A percentile compares a stretch with the other conserved stretches of the same genome.
phyloP scores from a whole-genome alignment of 208 protist genomes.

The Acanthamoeba triangularis region DNA sequence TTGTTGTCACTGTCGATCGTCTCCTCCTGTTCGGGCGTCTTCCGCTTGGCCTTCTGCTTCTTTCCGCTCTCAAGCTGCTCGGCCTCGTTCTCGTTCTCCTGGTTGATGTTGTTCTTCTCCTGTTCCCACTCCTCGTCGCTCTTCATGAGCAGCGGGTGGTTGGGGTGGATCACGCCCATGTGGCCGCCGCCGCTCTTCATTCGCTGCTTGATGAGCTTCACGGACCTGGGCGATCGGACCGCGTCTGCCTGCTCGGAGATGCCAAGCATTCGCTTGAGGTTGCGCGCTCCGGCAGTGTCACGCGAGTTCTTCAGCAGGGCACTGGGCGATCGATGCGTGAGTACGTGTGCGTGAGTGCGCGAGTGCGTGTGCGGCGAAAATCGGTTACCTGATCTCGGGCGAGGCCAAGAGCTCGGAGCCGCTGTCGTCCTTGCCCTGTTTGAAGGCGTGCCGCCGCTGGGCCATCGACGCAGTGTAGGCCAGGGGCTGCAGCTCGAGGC shows the following conservation, averaged over 20 bases:
- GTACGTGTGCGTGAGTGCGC: too few relatives aligned
- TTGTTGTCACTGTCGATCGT: not conserved
- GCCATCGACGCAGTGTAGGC: slow-evolving; percentile 11
- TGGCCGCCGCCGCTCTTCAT: not conserved
- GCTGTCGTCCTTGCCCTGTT: slow-evolving; percentile 1
- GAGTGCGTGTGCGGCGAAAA: not conserved
- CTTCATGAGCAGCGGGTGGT: slow-evolving; percentile 34
- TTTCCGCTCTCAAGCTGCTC: not conserved
- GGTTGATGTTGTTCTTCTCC: not conserved
- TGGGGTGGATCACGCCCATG: slow-evolving; percentile 33
- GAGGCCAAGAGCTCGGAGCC: slow-evolving; percentile 31
- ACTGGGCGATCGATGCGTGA: not conserved
- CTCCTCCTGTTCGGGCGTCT: not conserved
- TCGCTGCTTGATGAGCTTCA: not conserved
- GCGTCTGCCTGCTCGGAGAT: not conserved
- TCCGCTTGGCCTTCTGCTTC: slow-evolving; percentile 1
- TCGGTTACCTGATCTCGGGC: not conserved
- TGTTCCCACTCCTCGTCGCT: slow-evolving; percentile 12
- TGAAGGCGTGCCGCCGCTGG: not conserved
- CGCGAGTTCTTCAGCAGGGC: not conserved
- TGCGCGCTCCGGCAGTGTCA: not conserved
- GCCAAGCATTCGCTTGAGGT: slow-evolving; percentile 47
- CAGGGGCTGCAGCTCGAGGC: slow-evolving; percentile 6
- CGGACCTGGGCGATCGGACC: not conserved
- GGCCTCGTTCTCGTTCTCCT: not conserved